Evolutionary conservation across 345 rosid genomes (phyloP), one percentile per base, ranked within the genome.

Genomic region (Ceriops tagal): DNA sequence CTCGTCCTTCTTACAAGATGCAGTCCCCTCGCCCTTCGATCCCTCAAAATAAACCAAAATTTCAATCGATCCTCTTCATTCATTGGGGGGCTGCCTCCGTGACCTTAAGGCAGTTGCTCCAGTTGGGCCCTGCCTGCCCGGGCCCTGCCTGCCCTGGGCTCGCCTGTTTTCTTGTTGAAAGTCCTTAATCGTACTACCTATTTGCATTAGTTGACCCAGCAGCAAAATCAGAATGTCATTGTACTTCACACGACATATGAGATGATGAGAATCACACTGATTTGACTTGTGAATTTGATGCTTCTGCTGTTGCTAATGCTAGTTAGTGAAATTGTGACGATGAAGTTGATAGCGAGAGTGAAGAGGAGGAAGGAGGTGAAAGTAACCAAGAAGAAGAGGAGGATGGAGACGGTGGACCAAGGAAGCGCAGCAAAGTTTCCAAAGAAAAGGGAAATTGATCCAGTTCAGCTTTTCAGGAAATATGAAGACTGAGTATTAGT

Each of bases 11-110:
- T 84, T 68, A 82, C 3, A 92, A 35, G 85, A 90, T 46, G 86
- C 86, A 0, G 90, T 87, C 3, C 75, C 88, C 64, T 87, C 80
- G 35, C 52, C 63, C 84, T 89, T 19, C 76, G 35, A 5, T 32
- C 8, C 35, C 35, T 32, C 35, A 6, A 6, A 32, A 32, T 32
- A 32, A 32, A 6, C 35, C 35, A 32, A 32, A 32, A 5, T 6
- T 32, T 32, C 8, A 84, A 0, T 83, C 80, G 0, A 80, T 92
- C 0, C 76, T 90, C 3, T 74, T 95, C 68, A 83, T 90, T 5
- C 92, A 90, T 61, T 90, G 99, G 99, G 99, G 37, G 99, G 97
- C 4, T 92, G 89, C 73, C 97, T 92, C 71, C 83, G 93, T 53
- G 97, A 95, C 79, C 76, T 95, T 75, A 75, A 75, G 80, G 66